phyloP scores from a whole-genome alignment of 1,284 basidiomycete genomes.

The Melanopsichium pennsylvanicum region DNA sequence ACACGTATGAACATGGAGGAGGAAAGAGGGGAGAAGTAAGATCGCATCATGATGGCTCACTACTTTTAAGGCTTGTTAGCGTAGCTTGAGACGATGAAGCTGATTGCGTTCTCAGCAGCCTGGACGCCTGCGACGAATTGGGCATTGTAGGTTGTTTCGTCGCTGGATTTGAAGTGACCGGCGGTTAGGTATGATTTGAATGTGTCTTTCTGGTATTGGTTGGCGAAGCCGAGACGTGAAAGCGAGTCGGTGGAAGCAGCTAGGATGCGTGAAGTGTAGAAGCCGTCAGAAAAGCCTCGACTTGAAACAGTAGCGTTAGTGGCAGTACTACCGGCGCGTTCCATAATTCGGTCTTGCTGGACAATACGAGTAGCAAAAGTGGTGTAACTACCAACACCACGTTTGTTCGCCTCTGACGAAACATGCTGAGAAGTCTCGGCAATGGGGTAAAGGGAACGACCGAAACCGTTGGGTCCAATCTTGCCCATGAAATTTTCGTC shows the following conservation, averaged over 20 bases:
- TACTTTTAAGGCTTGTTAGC: constrained; percentile 4
- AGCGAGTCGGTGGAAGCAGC: constrained; percentile 68
- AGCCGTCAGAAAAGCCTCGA: constrained; percentile 74
- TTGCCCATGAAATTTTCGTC: constrained; percentile 9
- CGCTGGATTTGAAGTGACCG: constrained; percentile 13
- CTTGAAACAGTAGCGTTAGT: constrained; percentile 7
- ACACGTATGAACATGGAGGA: background rate
- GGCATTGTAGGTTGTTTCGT: constrained; percentile 24
- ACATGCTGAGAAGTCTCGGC: no score
- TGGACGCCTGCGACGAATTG: constrained; percentile 42
- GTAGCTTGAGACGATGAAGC: constrained; percentile 26
- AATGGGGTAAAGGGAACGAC: constrained; percentile 15
- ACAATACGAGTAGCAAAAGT: constrained; percentile 20
- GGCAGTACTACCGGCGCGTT: background rate
- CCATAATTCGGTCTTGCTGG: constrained; percentile 1
- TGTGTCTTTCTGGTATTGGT: constrained; percentile 73
- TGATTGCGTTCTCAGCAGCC: constrained; percentile 44
- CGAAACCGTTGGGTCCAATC: constrained; percentile 35
- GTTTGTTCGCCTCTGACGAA: no score
- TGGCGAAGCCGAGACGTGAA: constrained; percentile 74
- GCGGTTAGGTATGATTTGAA: constrained; percentile 41
- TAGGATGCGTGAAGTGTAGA: constrained; percentile 73
- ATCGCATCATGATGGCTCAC: background rate
- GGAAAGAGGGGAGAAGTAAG: background rate
- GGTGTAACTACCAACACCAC: constrained; percentile 26